Evolutionary conservation across 225 moss, liverwort and hornwort genomes (phyloP).

Genomic region (Polytrichum formosum): DNA sequence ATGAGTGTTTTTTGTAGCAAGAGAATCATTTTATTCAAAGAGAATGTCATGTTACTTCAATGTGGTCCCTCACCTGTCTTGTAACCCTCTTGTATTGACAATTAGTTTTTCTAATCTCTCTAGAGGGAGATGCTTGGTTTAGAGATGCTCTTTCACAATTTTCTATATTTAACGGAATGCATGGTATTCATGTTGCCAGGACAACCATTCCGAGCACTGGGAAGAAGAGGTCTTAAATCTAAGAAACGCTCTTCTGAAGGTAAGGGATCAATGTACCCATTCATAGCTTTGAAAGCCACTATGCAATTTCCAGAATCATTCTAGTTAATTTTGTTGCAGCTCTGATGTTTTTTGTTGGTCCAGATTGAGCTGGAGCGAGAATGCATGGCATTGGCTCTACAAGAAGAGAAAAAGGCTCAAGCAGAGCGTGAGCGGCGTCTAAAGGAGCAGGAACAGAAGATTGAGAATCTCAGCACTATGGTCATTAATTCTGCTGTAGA

Average conservation of each 20-base stretch:
- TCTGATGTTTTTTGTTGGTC: slow-evolving; percentile 22
- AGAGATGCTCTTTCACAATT: background rate
- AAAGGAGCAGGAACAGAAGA: slow-evolving; percentile 88
- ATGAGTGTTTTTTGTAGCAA: slow-evolving; percentile 18
- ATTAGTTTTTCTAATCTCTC: no score
- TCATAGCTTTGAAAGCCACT: background rate
- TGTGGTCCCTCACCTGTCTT: no score
- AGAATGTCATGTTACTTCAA: no score
- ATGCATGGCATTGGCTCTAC: slow-evolving; percentile 87
- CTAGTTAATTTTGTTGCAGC: background rate
- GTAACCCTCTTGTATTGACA: no score
- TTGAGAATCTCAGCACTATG: slow-evolving; percentile 91
- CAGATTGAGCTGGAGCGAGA: slow-evolving; percentile 93
- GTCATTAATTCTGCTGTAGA: slow-evolving; percentile 91
- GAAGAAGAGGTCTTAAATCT: slow-evolving; percentile 87
- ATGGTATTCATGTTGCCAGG: slow-evolving; percentile 18
- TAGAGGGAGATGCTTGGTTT: no score
- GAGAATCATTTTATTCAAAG: slow-evolving; percentile 13
- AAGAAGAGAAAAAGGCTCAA: slow-evolving; percentile 78
- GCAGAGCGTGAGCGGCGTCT: slow-evolving; percentile 79
- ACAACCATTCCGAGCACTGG: slow-evolving; percentile 79
- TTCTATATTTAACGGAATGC: no score
- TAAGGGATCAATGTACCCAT: slow-evolving; percentile 11
- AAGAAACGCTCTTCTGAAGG: slow-evolving; percentile 89
- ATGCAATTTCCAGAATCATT: no score